Conservation (phyloP, 2,329 filamentous ascomycete genomes). For the Talaromyces albobiverticillius region DNA sequence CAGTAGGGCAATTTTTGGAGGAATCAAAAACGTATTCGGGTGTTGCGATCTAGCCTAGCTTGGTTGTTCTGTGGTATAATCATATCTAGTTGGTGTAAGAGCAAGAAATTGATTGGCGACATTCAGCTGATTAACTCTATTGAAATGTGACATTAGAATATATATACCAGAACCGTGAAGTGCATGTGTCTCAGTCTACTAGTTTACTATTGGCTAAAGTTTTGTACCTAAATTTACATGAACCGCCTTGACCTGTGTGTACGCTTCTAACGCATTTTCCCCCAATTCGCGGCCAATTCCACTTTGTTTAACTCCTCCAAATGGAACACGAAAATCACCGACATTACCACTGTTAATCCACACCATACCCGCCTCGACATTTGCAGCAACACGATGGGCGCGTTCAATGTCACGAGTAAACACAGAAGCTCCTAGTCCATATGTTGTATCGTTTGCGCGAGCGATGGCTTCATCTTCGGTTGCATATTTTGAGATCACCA, state of each 20-base stretch:
- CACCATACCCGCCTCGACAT: constrained; percentile 43
- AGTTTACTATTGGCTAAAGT: no score
- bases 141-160: no score
- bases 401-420: constrained; percentile 40
- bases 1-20: no score
- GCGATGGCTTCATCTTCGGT: constrained; percentile 36
- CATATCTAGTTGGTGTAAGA: no score
- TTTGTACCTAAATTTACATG: constrained; percentile 41
- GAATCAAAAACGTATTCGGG: no score
- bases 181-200: no score
- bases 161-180: no score
- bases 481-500: constrained; percentile 37
- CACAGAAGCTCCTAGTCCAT: constrained; percentile 41
- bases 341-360: constrained; percentile 45
- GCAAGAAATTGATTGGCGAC: no score
- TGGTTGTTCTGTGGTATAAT: no score
- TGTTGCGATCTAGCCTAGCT: no score
- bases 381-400: constrained; percentile 38
- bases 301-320: constrained; percentile 45
- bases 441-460: constrained; percentile 39
- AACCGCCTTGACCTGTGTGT: constrained; percentile 37
- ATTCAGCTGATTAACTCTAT: no score
- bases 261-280: constrained; percentile 38
- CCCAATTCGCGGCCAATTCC: constrained; percentile 51
- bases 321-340: constrained; percentile 38